Percentiles rank a stretch among this genome's conserved stretches.
Conservation (phyloP, 352 stramenopile genomes). For the Paralagenidium karlingii region DNA sequence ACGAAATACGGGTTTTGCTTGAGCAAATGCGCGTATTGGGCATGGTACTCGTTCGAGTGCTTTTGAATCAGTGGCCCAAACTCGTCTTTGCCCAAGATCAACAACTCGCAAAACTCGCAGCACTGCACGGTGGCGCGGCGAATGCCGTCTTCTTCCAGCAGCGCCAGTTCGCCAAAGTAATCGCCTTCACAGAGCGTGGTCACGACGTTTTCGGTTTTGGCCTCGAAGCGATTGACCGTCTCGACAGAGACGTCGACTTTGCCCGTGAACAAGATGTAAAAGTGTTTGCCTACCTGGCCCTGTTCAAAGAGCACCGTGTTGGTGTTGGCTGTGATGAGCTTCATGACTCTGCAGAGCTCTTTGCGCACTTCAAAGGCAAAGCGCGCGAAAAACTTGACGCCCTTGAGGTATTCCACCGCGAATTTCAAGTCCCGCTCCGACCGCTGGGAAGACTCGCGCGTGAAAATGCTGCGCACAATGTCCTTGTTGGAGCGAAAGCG, state of each 20-base stretch:
- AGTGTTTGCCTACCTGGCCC: slow-evolving; percentile 59
- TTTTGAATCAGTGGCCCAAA: slow-evolving; percentile 76
- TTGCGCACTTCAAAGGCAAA: slow-evolving; percentile 82
- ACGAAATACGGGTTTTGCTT: slow-evolving; percentile 68
- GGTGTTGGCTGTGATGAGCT: slow-evolving; percentile 56
- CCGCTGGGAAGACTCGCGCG: slow-evolving; percentile 39
- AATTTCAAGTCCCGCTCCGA: slow-evolving; percentile 81
- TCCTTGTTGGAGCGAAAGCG: slow-evolving; percentile 79
- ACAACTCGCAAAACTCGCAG: slow-evolving; percentile 59
- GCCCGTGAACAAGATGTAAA: slow-evolving; percentile 77
- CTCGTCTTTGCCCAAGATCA: slow-evolving; percentile 62
- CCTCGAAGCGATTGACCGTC: slow-evolving; percentile 63
- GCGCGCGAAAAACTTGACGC: slow-evolving; percentile 78
- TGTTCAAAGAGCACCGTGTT: slow-evolving; percentile 76
- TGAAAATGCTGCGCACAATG: slow-evolving; percentile 79
- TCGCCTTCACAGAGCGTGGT: slow-evolving; percentile 54
- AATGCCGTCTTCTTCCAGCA: slow-evolving; percentile 49
- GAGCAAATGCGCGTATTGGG: slow-evolving; percentile 66
- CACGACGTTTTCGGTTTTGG: slow-evolving; percentile 46
- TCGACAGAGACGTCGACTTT: slow-evolving; percentile 54
- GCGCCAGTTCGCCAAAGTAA: slow-evolving; percentile 66
- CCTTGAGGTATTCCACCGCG: slow-evolving; percentile 73
- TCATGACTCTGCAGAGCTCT: slow-evolving; percentile 71
- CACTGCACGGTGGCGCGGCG: slow-evolving; percentile 59
- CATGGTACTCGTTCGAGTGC: slow-evolving; percentile 75